Evolutionary conservation across 306 rosid species (phyloP), one percentile per base, ranked within the genome.

Genomic region (Lupinus albus): DNA sequence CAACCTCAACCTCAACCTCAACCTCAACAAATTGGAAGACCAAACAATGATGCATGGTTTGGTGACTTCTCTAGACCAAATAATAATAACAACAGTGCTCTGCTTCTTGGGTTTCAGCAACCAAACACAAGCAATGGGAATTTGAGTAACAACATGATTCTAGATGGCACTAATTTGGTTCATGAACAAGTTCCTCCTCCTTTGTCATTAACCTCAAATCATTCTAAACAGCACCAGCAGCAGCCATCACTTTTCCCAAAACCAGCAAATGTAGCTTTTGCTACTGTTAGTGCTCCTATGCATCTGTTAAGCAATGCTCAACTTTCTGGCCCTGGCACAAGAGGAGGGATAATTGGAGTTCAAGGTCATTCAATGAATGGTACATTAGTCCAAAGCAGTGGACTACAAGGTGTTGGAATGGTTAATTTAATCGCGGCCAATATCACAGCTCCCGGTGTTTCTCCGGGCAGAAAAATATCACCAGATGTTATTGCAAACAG

Each of bases 161-260:
- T 68, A 42, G 83, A 74, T 25, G 75, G 39, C 51, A 88, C 56
- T 15, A 84, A 63, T 80, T 61, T 77, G 5, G 84, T 77, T 72
- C 72, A 78, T 20, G 76, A 68, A 46, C 95, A 81, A 57, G 57
- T 85, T 74, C 30, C 30, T 25, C 71, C 86, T 28, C 70, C 51
- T 59, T 44, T 80, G 52, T 76, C 83, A 51, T 11, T 80, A 67
- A 86, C 73, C 51, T 78, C 61, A 14, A 75, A 86, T 47, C 58
- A 82, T 33, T 59, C 86, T 35, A 87, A 78, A 54, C 84, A 63
- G 16, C 85, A 76, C 35, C 79, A 78, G 41, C 81, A 68, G 28
- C 87, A 60, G 42, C 93, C 86, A 7, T 88, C 82, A 15, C 87
- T 90, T 61, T 88, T 82, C 49, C 94, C 97, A 7, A 93, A 90